Evolutionary conservation across 2,329 filamentous ascomycete species (phyloP).

Genomic region (Aureobasidium sp.): DNA sequence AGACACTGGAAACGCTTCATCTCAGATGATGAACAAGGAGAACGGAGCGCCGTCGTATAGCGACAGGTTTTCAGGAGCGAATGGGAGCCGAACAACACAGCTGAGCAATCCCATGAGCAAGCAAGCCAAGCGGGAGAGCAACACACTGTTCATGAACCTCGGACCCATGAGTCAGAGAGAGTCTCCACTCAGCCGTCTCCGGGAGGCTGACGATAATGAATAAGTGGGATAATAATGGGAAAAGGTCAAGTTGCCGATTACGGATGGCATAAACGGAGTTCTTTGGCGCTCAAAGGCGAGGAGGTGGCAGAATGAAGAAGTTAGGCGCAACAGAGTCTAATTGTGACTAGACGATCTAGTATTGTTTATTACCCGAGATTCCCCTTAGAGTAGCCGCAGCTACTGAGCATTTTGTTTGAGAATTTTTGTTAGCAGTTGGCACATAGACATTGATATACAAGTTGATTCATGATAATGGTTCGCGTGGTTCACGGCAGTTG

Average conservation of each 20-base stretch:
- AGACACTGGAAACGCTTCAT: not conserved
- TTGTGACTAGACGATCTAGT: not conserved
- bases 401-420: not conserved
- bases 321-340: not conserved
- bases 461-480: not conserved
- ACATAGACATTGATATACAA: not conserved
- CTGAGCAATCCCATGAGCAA: constrained; percentile 4
- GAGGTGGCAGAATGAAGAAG: not conserved
- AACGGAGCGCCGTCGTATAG: not conserved
- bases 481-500: not conserved
- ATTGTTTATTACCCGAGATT: not conserved
- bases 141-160: constrained; percentile 11
- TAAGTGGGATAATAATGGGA: not conserved
- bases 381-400: not conserved
- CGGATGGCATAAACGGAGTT: not conserved
- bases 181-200: constrained; percentile 1
- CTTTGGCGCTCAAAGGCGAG: not conserved
- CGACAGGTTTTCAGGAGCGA: not conserved
- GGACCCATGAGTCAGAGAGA: constrained; percentile 1
- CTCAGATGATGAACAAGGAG: not conserved
- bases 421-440: not conserved
- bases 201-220: not conserved
- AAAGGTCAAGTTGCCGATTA: no score
- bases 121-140: constrained; percentile 15
- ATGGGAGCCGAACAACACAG: not conserved